Conservation (phyloP, 1,139 yeast species). For the Scheffersomyces titani region DNA sequence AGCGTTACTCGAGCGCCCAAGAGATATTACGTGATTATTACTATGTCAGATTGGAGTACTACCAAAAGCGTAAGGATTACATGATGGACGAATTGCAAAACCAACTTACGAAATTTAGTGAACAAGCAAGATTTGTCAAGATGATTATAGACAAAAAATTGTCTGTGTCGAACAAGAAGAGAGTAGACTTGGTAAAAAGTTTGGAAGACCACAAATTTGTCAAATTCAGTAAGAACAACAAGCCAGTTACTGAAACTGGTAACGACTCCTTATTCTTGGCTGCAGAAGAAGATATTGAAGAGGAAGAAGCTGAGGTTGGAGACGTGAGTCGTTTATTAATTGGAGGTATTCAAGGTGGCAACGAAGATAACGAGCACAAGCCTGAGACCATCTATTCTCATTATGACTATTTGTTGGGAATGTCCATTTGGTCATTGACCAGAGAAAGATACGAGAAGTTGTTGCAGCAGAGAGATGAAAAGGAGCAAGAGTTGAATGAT, state of each 20-base stretch:
- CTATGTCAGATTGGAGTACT: conserved; percentile 82
- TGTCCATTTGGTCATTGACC: conserved; percentile 94
- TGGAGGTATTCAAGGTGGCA: conserved; percentile 27
- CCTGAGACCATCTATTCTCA: conserved; percentile 54
- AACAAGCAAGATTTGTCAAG: conserved; percentile 91
- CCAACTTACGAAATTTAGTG: conserved; percentile 70
- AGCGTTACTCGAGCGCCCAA: conserved; percentile 71
- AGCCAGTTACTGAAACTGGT: conserved; percentile 35
- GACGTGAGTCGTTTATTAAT: conserved; percentile 36
- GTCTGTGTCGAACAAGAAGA: conserved; percentile 72
- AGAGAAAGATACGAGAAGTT: conserved; percentile 83
- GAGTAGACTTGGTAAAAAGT: conserved; percentile 62
- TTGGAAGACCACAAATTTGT: conserved; percentile 70
- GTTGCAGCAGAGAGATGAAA: conserved; percentile 67
- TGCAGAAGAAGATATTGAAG: conserved; percentile 31
- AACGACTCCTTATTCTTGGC: conserved; percentile 23
- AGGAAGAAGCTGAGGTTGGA: conserved; percentile 39
- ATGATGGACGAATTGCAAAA: conserved; percentile 70
- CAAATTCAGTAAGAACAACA: conserved; percentile 70
- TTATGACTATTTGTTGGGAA: conserved; percentile 75
- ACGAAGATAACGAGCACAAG: conserved; percentile 28
- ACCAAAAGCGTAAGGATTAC: conserved; percentile 87
- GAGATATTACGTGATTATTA: conserved; percentile 86
- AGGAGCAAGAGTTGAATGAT: conserved; percentile 69
- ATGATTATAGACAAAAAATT: conserved; percentile 79